Conservation (phyloP, 2,329 filamentous ascomycete species). For the Venturia asperata region DNA sequence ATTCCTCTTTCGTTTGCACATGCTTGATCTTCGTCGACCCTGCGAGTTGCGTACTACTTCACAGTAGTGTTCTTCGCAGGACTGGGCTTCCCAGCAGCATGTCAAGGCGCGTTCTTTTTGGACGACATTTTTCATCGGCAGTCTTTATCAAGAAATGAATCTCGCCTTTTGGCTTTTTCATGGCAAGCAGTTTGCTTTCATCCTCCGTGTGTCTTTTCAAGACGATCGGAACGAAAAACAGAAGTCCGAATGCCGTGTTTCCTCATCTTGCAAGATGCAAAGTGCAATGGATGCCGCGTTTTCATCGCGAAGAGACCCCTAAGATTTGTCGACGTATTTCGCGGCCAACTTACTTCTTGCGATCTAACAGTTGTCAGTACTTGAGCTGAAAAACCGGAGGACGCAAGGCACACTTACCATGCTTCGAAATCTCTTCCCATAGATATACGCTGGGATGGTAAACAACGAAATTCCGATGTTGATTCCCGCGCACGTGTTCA, state of each 20-base stretch:
- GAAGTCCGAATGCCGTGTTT: constrained; percentile 19
- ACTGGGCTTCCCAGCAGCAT: too few relatives aligned
- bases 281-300: neutral
- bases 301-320: too few relatives aligned
- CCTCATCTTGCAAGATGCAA: neutral
- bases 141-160: too few relatives aligned
- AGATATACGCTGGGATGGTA: constrained; percentile 28
- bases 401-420: neutral
- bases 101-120: too few relatives aligned
- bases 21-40: too few relatives aligned
- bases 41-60: too few relatives aligned
- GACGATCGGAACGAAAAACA: constrained; percentile 14
- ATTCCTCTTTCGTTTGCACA: too few relatives aligned
- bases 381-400: neutral
- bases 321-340: neutral
- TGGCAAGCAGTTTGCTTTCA: too few relatives aligned
- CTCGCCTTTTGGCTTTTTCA: too few relatives aligned
- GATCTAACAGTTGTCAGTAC: neutral
- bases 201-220: neutral
- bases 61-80: too few relatives aligned
- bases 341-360: neutral
- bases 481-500: constrained; percentile 20
- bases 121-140: too few relatives aligned
- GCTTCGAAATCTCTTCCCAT: constrained; percentile 28
- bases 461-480: constrained; percentile 22